Percentiles rank a stretch among this genome's conserved stretches.
phyloP scores from a whole-genome alignment of 169 alveolate species.

The Babesia sp. region DNA sequence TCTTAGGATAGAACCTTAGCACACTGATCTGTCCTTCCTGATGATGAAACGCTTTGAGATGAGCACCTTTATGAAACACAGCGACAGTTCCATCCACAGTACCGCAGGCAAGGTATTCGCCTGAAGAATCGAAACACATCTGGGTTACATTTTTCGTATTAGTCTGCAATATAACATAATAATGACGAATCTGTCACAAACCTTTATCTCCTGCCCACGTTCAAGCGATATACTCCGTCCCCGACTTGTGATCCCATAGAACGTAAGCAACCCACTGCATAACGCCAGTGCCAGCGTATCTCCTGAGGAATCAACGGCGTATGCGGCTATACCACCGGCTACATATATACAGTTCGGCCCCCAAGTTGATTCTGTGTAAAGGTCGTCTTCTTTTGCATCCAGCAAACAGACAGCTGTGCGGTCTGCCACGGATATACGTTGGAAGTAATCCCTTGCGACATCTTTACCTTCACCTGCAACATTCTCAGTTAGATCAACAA shows the following conservation, averaged over 20 bases:
- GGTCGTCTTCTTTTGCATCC: conserved; percentile 61
- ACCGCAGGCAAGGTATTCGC: conserved; percentile 40
- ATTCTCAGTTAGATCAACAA: too few relatives aligned
- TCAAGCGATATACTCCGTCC: conserved; percentile 25
- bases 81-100: conserved; percentile 59
- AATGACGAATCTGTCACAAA: not conserved
- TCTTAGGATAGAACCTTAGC: conserved; percentile 31
- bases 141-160: conserved; percentile 37
- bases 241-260: conserved; percentile 27
- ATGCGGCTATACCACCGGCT: conserved; percentile 63
- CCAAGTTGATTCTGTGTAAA: conserved; percentile 31
- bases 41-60: conserved; percentile 18
- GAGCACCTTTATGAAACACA: conserved; percentile 38
- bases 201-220: conserved; percentile 12
- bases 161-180: not conserved
- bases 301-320: conserved; percentile 8
- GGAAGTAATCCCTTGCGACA: conserved; percentile 31
- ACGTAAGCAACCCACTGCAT: conserved; percentile 40
- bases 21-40: conserved; percentile 35
- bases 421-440: conserved; percentile 7
- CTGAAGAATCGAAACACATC: conserved; percentile 33
- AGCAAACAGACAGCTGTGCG: conserved; percentile 50
- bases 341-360: conserved; percentile 26
- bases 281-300: conserved; percentile 45
- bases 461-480: conserved; percentile 42